A percentile compares a stretch with the other conserved stretches of the same genome.
These are phyloP conservation scores for Penicillium expansum DNA, from an alignment of 2,329 filamentous ascomycete genomes.

Conservation along the genomic window DNA sequence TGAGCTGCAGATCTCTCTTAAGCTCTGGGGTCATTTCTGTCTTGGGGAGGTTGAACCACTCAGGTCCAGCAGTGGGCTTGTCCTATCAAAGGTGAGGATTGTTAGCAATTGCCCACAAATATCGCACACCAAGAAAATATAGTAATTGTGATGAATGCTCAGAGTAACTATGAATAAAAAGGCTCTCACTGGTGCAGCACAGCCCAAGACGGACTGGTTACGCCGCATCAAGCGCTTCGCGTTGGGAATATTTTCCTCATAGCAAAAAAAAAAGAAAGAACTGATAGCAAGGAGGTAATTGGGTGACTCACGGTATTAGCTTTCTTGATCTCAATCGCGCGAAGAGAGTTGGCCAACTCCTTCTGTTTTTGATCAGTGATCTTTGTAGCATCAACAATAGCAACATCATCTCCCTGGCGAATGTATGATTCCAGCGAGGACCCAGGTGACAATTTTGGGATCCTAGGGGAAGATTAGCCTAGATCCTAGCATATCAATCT, in stretches of 20 bases:
- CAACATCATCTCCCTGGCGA: slow-evolving; percentile 51
- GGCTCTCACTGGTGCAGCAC: slow-evolving; percentile 68
- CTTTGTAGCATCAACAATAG: slow-evolving; percentile 52
- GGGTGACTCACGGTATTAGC: slow-evolving; percentile 51
- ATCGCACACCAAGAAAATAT: slow-evolving; percentile 2
- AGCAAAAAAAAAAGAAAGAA: slow-evolving; percentile 31
- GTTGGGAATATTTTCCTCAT: slow-evolving; percentile 79
- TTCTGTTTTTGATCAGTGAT: slow-evolving; percentile 50
- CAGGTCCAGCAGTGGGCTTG: slow-evolving; percentile 68
- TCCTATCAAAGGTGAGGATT: slow-evolving; percentile 36
- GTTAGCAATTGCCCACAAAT: slow-evolving; percentile 27
- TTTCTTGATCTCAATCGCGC: slow-evolving; percentile 40
- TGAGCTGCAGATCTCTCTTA: slow-evolving; percentile 82
- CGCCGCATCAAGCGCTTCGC: slow-evolving; percentile 67
- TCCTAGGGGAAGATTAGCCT: slow-evolving; percentile 29
- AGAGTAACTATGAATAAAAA: slow-evolving; percentile 71
- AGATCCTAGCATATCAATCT: background rate
- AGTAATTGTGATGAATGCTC: slow-evolving; percentile 42
- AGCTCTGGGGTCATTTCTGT: slow-evolving; percentile 81
- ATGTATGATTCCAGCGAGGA: slow-evolving; percentile 55
- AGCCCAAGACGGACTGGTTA: slow-evolving; percentile 73
- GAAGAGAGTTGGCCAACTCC: slow-evolving; percentile 22
- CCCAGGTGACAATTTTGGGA: slow-evolving; percentile 52
- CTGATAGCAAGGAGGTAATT: background rate
- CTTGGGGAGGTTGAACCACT: slow-evolving; percentile 86